Conservation (phyloP, 257 asterid species). For the Solanum chiquidenum region DNA sequence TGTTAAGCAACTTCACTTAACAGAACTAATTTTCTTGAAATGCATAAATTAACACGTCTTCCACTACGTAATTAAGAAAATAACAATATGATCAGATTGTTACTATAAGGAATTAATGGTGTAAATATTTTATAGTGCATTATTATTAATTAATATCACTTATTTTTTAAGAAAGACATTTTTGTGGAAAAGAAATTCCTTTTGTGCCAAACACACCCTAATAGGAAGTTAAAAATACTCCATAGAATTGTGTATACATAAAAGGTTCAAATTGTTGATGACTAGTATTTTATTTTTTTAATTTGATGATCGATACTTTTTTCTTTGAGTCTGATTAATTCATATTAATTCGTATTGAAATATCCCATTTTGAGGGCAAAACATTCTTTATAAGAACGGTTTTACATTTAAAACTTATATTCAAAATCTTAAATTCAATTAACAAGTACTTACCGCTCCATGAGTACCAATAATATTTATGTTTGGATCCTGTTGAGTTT, state of each 20-base stretch:
- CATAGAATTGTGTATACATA: neutral
- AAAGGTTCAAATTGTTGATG: neutral
- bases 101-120: neutral
- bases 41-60: neutral
- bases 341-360: fast-evolving
- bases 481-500: neutral
- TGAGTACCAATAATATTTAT: too few species aligned
- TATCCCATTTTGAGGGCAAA: neutral
- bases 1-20: neutral
- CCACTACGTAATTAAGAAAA: neutral
- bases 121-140: neutral
- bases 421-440: too few species aligned
- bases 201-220: neutral
- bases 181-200: neutral
- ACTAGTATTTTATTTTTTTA: neutral
- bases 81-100: neutral
- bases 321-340: neutral
- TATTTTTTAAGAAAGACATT: neutral
- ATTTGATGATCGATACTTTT: fast-evolving
- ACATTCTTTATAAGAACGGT: too few species aligned
- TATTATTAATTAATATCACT: neutral
- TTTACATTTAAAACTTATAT: too few species aligned
- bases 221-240: neutral
- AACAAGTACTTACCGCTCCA: too few species aligned
- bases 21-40: neutral